Conservation (phyloP, 1,139 yeast genomes). For the Magnusiomyces paraingens region DNA sequence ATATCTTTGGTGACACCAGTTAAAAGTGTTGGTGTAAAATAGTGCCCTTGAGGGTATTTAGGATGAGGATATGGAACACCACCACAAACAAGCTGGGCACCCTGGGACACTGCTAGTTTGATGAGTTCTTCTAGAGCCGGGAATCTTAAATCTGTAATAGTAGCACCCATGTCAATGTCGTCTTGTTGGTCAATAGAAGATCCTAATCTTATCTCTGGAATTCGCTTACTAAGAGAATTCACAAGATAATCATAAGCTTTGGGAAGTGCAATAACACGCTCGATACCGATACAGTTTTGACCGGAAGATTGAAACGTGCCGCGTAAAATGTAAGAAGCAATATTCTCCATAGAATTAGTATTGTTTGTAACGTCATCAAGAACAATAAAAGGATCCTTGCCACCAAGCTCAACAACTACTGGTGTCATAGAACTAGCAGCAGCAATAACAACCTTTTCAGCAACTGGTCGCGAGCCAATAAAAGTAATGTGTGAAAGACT, state of each 20-base stretch:
- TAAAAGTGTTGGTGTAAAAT: conserved; percentile 80
- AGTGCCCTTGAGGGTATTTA: conserved; percentile 90
- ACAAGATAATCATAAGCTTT: conserved; percentile 58
- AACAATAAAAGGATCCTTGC: conserved; percentile 85
- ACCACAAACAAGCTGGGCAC: conserved; percentile 76
- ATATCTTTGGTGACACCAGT: conserved; percentile 72
- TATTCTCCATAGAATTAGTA: conserved; percentile 26
- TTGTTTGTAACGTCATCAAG: conserved; percentile 42
- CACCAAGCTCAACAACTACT: conserved; percentile 91
- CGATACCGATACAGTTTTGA: conserved; percentile 95
- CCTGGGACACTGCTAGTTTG: conserved; percentile 64
- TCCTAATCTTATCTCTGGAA: conserved; percentile 64
- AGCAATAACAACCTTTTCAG: conserved; percentile 74
- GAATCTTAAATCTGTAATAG: conserved; percentile 74
- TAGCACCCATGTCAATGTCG: conserved; percentile 93
- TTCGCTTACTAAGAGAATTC: conserved; percentile 48
- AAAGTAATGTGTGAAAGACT: conserved; percentile 83
- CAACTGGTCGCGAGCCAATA: conserved; percentile 92
- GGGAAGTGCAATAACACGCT: conserved; percentile 76
- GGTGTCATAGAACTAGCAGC: conserved; percentile 85
- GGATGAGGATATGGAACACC: conserved; percentile 80
- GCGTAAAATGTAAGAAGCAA: conserved; percentile 80
- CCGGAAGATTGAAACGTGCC: conserved; percentile 97
- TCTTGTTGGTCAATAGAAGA: conserved; percentile 80
- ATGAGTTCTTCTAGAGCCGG: conserved; percentile 58